A percentile compares a stretch with the other conserved stretches of the same genome.
phyloP scores from a whole-genome alignment of 2,329 filamentous ascomycete genomes.

The Dactylonectria macrodidyma region DNA sequence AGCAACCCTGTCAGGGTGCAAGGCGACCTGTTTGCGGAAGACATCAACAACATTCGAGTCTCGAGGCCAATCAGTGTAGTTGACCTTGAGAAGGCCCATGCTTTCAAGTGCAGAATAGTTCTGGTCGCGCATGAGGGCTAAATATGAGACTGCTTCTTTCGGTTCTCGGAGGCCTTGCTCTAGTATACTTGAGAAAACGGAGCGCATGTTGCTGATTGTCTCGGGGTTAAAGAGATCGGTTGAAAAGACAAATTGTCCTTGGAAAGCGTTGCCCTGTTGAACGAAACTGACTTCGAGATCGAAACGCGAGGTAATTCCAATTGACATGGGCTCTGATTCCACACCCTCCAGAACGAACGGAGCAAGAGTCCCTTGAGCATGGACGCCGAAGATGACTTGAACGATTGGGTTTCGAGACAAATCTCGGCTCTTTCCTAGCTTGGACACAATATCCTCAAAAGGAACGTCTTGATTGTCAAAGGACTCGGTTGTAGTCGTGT shows the following conservation, averaged over 20 bases:
- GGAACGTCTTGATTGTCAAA: conserved; percentile 45
- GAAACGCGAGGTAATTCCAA: conserved; percentile 33
- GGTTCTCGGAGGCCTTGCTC: conserved; percentile 32
- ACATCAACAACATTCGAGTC: conserved; percentile 43
- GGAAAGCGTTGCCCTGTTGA: conserved; percentile 30
- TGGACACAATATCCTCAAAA: conserved; percentile 38
- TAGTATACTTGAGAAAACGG: conserved; percentile 37
- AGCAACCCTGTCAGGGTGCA: conserved; percentile 32
- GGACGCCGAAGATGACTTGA: conserved; percentile 34
- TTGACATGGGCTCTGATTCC: conserved; percentile 26
- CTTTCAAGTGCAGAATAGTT: conserved; percentile 19
- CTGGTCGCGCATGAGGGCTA: conserved; percentile 22
- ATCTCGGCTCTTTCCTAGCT: conserved; percentile 27
- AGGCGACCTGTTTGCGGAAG: conserved; percentile 40
- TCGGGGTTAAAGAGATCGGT: conserved; percentile 40
- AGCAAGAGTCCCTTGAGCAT: conserved; percentile 41
- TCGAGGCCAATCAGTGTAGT: conserved; percentile 34
- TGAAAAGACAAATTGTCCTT: conserved; percentile 36
- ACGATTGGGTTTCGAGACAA: conserved; percentile 35
- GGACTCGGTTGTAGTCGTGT: conserved; percentile 24
- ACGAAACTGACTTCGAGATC: conserved; percentile 47
- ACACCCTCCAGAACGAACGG: conserved; percentile 36
- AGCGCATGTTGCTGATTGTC: conserved; percentile 38
- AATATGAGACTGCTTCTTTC: background rate
- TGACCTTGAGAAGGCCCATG: conserved; percentile 36